Evolutionary conservation across 176 grass and related monocot genomes (phyloP), one percentile per base, ranked within the genome.

Genomic region (Tuctoria greenei): DNA sequence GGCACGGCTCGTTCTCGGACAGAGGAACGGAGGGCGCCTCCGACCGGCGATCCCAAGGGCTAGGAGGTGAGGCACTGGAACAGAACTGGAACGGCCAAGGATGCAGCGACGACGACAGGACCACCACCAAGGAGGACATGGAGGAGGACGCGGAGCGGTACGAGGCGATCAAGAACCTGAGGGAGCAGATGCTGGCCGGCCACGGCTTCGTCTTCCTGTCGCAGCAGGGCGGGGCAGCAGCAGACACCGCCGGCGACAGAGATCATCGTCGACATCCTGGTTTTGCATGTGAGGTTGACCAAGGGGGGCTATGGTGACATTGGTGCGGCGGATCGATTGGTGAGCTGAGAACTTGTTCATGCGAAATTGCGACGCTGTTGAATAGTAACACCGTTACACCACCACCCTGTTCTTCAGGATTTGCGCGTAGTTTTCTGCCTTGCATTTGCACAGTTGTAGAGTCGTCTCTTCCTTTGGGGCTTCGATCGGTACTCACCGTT

Each of bases 131-230:
- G 47, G 47, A 23, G 66, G 83, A 84, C 38, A 12, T 81, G 56
- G 86, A 85, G 61, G 73, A 90, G 31, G 90, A 90, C 39, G 80
- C 81, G 11, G 90, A 93, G 73, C 90, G 90, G 79, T 93, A 93
- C 79, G 78, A 85, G 69, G 76, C 88, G 47, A 89, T 93, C 61
- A 93, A 90, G 90, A 86, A 86, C 81, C 85, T 93, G 35, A 71
- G 90, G 85, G 90, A 93, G 49, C 87, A 90, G 72, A 93, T 93
- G 90, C 72, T 93, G 51, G 87, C 87, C 18, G 90, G 90, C 14
- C 79, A 86, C 44, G 87, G 87, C 10, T 83, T 84, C 42, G 41
- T 93, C 56, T 54, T 85, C 79, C 31, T 85, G 40, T 72, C 87
- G 43, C 47, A n/a, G 51, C 20, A n/a, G 52, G 40, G 77, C 17